These are phyloP conservation scores for Acanthamoeba sp. DNA, from an alignment of 208 protist species.

Conservation along the genomic window DNA sequence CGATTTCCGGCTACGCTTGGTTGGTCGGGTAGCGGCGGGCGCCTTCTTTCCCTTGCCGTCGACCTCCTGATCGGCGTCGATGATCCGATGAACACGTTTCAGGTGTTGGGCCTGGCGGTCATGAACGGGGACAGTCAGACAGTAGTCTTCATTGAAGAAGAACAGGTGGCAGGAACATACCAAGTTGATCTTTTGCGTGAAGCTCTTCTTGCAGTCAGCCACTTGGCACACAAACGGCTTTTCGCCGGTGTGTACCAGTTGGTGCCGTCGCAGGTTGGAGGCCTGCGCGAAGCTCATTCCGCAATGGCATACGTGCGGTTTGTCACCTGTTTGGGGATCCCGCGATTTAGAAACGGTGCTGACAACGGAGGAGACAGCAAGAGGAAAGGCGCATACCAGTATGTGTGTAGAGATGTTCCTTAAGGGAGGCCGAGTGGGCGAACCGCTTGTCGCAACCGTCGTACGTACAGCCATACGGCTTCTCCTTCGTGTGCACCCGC, in stretches of 20 bases:
- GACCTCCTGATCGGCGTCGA: background rate
- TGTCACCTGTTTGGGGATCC: background rate
- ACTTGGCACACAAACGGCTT: constrained; percentile 44
- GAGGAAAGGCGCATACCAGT: background rate
- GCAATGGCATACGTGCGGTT: constrained; percentile 49
- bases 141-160: no score
- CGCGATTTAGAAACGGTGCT: background rate
- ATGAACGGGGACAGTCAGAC: background rate
- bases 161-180: background rate
- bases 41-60: background rate
- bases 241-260: constrained; percentile 54
- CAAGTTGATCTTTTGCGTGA: constrained; percentile 63
- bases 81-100: constrained; percentile 15
- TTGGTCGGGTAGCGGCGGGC: background rate
- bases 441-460: constrained; percentile 59
- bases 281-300: constrained; percentile 67
- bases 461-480: constrained; percentile 62
- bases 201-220: constrained; percentile 22
- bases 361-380: background rate
- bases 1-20: background rate
- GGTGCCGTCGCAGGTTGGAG: constrained; percentile 58
- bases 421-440: constrained; percentile 57
- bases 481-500: constrained; percentile 67
- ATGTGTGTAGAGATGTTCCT: constrained; percentile 64
- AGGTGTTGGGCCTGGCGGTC: constrained; percentile 12